These are phyloP conservation scores for Mycena galopus DNA, from an alignment of 768 basidiomycete species.

Conservation along the genomic window DNA sequence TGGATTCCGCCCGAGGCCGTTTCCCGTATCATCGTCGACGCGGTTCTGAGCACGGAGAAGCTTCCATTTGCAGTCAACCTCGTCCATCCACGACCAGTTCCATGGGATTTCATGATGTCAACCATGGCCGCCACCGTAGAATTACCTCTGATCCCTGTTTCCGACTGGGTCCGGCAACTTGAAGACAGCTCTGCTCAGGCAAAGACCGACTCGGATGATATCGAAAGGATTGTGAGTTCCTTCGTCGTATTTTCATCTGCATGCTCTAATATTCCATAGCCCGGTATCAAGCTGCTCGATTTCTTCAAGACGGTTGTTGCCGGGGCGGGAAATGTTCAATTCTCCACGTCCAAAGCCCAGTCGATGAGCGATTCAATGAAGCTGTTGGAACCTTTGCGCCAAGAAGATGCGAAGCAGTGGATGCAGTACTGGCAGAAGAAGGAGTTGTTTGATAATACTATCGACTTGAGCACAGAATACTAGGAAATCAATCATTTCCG, in stretches of 20 bases:
- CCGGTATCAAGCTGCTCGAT: slow-evolving; percentile 15
- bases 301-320: slow-evolving; percentile 13
- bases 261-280: not conserved
- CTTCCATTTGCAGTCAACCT: slow-evolving; percentile 43
- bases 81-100: no score
- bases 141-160: not conserved
- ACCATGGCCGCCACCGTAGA: slow-evolving; percentile 33
- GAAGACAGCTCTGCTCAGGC: not conserved
- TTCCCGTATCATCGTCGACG: slow-evolving; percentile 47
- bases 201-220: not conserved
- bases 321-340: not conserved
- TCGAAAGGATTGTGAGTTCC: slow-evolving; percentile 11
- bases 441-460: not conserved
- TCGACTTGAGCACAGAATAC: no score
- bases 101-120: slow-evolving; percentile 41
- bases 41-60: slow-evolving; percentile 21
- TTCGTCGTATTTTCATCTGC: not conserved
- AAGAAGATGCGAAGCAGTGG: slow-evolving; percentile 5
- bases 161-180: slow-evolving; percentile 15
- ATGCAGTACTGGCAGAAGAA: slow-evolving; percentile 20
- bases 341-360: slow-evolving; percentile 13
- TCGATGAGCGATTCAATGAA: slow-evolving; percentile 5
- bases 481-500: no score
- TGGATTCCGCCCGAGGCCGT: slow-evolving; percentile 56
- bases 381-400: not conserved